Evolutionary conservation across 2,329 filamentous ascomycete species (phyloP).

Genomic region (Arachnopeziza araneosa): DNA sequence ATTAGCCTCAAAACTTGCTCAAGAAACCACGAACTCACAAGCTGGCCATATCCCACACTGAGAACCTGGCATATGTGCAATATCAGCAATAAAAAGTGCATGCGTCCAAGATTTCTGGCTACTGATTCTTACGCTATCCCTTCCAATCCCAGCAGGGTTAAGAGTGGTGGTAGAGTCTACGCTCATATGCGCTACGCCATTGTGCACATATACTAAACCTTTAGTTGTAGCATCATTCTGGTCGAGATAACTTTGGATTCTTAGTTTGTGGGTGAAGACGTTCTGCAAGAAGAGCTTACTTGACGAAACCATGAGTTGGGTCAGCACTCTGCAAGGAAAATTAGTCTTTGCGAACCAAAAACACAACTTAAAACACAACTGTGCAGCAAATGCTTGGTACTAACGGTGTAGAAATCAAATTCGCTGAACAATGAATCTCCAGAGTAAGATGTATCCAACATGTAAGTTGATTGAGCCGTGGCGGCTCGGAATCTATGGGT

Average conservation of each 20-base stretch:
- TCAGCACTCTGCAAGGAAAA: background rate
- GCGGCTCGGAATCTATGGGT: background rate
- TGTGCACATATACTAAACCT: background rate
- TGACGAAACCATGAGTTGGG: constrained; percentile 3
- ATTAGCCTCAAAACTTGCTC: background rate
- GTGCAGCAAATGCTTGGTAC: background rate
- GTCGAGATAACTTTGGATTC: background rate
- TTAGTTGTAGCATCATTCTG: background rate
- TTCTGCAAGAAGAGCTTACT: background rate
- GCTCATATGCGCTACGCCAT: background rate
- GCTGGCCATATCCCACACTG: constrained; percentile 69
- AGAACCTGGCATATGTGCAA: constrained; percentile 65
- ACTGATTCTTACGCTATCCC: constrained; percentile 58
- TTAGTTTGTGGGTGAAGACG: background rate
- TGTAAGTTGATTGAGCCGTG: background rate
- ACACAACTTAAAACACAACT: background rate
- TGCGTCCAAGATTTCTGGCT: constrained; percentile 57
- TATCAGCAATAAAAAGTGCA: constrained; percentile 65
- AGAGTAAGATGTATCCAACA: background rate
- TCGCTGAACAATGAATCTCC: constrained; percentile 6
- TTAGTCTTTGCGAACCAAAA: background rate
- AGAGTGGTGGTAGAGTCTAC: constrained; percentile 1
- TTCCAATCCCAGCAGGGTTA: constrained; percentile 27
- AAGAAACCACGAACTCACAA: constrained; percentile 20
- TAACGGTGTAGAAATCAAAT: constrained; percentile 1